These are phyloP conservation scores for Fusarium neocosmosporiellum DNA, from an alignment of 2,329 filamentous ascomycete genomes.

Conservation along the genomic window DNA sequence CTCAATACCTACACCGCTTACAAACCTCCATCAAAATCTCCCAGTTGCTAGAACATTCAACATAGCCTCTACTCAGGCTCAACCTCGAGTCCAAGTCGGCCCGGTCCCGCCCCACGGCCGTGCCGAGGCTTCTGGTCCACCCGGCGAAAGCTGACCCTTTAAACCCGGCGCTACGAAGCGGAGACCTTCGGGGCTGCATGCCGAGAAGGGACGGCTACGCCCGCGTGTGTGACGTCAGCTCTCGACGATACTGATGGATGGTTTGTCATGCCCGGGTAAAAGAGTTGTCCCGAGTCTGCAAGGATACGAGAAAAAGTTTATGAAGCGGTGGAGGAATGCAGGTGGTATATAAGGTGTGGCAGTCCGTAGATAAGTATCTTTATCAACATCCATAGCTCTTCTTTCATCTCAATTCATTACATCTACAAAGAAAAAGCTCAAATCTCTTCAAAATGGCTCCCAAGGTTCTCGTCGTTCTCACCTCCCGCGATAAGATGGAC, in stretches of 20 bases:
- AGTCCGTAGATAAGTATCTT: neutral
- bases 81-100: neutral
- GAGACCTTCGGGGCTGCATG: constrained; percentile 20
- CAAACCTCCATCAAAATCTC: neutral
- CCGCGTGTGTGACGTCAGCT: constrained; percentile 33
- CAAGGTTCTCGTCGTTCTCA: constrained; percentile 78
- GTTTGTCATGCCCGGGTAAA: constrained; percentile 32
- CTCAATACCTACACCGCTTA: neutral
- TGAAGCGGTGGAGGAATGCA: constrained; percentile 13
- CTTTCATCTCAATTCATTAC: neutral
- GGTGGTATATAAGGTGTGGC: constrained; percentile 21
- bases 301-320: constrained; percentile 3
- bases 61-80: neutral
- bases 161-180: constrained; percentile 17
- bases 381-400: neutral
- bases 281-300: constrained; percentile 26
- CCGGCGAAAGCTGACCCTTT: neutral
- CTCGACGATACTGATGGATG: neutral
- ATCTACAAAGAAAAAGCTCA: neutral
- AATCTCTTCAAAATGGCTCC: constrained; percentile 55
- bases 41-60: neutral
- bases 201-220: constrained; percentile 36
- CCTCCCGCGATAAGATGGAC: constrained; percentile 66
- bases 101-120: constrained; percentile 8
- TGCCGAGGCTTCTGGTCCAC: constrained; percentile 19